phyloP scores from a whole-genome alignment of 495 filamentous ascomycete species.

The Lindgomyces ingoldianus region DNA sequence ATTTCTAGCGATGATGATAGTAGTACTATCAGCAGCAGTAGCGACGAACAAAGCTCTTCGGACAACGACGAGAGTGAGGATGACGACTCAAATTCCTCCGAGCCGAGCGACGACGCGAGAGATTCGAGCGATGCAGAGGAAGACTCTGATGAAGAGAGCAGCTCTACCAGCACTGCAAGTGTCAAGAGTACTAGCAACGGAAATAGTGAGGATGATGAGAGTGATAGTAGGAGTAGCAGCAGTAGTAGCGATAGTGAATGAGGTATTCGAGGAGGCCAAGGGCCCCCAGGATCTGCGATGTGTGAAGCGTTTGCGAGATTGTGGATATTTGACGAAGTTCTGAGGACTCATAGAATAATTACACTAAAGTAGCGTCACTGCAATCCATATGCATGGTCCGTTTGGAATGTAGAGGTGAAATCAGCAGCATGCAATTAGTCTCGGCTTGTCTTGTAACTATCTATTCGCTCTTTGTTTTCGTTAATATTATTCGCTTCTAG shows the following conservation, averaged over 20 bases:
- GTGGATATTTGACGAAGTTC: too few species aligned
- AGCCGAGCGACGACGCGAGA: not conserved
- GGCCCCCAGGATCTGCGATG: too few species aligned
- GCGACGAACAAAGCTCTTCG: slow-evolving; percentile 15
- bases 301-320: too few species aligned
- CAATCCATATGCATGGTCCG: too few species aligned
- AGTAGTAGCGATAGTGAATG: slow-evolving; percentile 6
- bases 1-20: slow-evolving; percentile 20
- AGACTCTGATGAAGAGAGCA: not conserved
- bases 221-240: not conserved
- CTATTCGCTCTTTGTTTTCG: too few species aligned
- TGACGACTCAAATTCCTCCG: slow-evolving; percentile 12
- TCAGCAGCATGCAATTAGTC: too few species aligned
- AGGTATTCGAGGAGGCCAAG: not conserved
- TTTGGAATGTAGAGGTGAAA: too few species aligned
- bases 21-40: slow-evolving; percentile 17
- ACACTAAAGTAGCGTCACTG: too few species aligned
- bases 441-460: too few species aligned
- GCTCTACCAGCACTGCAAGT: slow-evolving; percentile 6
- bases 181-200: slow-evolving; percentile 4
- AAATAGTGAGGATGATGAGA: slow-evolving; percentile 3
- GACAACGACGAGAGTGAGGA: not conserved
- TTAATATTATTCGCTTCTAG: too few species aligned
- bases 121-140: not conserved
- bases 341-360: too few species aligned